phyloP scores from a whole-genome alignment of 768 basidiomycete genomes.

The Calvatia gigantea region DNA sequence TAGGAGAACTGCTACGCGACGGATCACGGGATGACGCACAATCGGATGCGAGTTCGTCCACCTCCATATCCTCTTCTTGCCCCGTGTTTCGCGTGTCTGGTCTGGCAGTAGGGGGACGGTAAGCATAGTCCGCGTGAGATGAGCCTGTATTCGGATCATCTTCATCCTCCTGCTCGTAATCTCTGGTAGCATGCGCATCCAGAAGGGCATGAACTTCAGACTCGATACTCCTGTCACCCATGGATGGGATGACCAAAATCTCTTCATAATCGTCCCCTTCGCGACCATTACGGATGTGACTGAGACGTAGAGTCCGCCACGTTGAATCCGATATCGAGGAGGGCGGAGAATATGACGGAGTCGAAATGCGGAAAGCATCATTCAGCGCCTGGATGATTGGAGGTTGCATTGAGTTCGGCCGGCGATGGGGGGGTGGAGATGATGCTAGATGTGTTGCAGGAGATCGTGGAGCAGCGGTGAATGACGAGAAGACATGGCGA shows the following conservation, averaged over 20 bases:
- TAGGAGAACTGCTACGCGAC: slow-evolving; percentile 35
- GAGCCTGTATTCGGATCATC: slow-evolving; percentile 28
- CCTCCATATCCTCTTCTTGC: slow-evolving; percentile 36
- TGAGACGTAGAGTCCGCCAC: slow-evolving; percentile 34
- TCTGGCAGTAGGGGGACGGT: slow-evolving; percentile 16
- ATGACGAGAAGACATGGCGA: slow-evolving; percentile 8
- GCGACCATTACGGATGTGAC: slow-evolving; percentile 11
- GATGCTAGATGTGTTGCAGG: neutral
- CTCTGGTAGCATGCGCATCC: slow-evolving; percentile 37
- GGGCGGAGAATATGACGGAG: slow-evolving; percentile 36
- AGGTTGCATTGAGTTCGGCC: slow-evolving; percentile 22
- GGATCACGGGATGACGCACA: slow-evolving; percentile 43
- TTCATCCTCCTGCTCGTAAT: slow-evolving; percentile 13
- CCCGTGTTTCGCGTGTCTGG: slow-evolving; percentile 6
- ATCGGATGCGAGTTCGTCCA: slow-evolving; percentile 54
- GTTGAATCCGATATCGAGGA: slow-evolving; percentile 42
- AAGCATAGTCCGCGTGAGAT: slow-evolving; percentile 26
- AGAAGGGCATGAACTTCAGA: slow-evolving; percentile 55
- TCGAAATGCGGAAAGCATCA: slow-evolving; percentile 54
- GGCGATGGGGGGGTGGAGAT: slow-evolving; percentile 4
- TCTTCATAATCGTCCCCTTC: slow-evolving; percentile 41
- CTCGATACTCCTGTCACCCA: slow-evolving; percentile 54
- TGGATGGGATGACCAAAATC: slow-evolving; percentile 50
- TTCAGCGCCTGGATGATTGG: slow-evolving; percentile 49
- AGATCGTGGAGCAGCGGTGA: slow-evolving; percentile 7